A percentile compares a stretch with the other conserved stretches of the same genome.
These are phyloP conservation scores for Lodderomyces orthopsilosis DNA, from an alignment of 1,139 yeast genomes.

Conservation along the genomic window DNA sequence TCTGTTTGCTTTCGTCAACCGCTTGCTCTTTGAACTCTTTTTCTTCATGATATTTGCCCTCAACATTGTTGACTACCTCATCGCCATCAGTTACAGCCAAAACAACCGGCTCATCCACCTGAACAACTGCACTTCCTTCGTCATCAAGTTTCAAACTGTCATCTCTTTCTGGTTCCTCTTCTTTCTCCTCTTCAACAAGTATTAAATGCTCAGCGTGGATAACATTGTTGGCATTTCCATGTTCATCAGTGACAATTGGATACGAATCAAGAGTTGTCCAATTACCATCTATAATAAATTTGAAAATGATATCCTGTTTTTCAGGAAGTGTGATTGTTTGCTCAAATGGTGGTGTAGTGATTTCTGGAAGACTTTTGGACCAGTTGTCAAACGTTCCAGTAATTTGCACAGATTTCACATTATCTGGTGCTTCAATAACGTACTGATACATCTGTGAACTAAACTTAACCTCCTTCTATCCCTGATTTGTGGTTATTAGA, in stretches of 20 bases:
- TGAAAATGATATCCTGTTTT: slow-evolving; percentile 27
- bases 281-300: slow-evolving; percentile 34
- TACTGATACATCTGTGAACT: slow-evolving; percentile 10
- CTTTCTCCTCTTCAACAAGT: slow-evolving; percentile 9
- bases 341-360: slow-evolving; percentile 11
- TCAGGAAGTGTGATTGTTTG: slow-evolving; percentile 19
- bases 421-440: slow-evolving; percentile 1
- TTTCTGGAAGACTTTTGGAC: slow-evolving; percentile 23
- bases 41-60: too few relatives aligned
- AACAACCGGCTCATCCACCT: not conserved
- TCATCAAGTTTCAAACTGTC: slow-evolving; percentile 1
- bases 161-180: not conserved
- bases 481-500: too few relatives aligned
- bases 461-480: not conserved
- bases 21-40: not conserved
- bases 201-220: slow-evolving; percentile 28
- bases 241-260: slow-evolving; percentile 28
- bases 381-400: slow-evolving; percentile 47
- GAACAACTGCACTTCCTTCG: not conserved
- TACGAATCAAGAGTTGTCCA: slow-evolving; percentile 34
- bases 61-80: slow-evolving; percentile 1
- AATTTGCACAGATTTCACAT: slow-evolving; percentile 26
- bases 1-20: not conserved
- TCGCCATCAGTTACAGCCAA: slow-evolving; percentile 4
- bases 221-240: slow-evolving; percentile 39